Conservation (phyloP, 2,329 filamentous ascomycete genomes). For the Colletotrichum sp. region DNA sequence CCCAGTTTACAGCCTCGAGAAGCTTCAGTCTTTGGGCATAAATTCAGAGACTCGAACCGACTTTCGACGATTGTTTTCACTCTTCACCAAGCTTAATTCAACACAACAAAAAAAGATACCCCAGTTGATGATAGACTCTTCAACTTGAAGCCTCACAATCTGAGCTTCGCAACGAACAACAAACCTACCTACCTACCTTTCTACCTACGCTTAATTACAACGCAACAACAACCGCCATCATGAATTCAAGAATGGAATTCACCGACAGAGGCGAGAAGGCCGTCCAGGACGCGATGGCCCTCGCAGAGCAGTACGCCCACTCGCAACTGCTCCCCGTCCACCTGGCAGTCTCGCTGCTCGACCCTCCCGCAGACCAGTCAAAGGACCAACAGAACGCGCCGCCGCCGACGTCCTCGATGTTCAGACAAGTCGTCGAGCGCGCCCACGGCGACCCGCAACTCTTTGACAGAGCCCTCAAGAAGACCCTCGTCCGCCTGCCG, state of each 20-base stretch:
- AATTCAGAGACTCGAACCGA: neutral
- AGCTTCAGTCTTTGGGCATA: slow-evolving; percentile 6
- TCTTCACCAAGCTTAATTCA: neutral
- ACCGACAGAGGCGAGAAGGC: slow-evolving; percentile 93
- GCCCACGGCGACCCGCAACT: slow-evolving; percentile 92
- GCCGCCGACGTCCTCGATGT: slow-evolving; percentile 74
- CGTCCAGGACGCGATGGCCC: slow-evolving; percentile 83
- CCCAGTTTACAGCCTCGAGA: neutral
- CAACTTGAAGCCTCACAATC: slow-evolving; percentile 15
- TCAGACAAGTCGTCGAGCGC: slow-evolving; percentile 92
- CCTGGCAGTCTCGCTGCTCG: slow-evolving; percentile 82
- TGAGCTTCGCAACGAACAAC: slow-evolving; percentile 12
- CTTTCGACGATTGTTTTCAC: neutral
- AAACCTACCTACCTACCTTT: neutral
- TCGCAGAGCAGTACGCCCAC: slow-evolving; percentile 90
- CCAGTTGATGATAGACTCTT: slow-evolving; percentile 18
- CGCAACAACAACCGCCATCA: slow-evolving; percentile 43
- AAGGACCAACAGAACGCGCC: slow-evolving; percentile 84
- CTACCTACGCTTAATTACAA: slow-evolving; percentile 17
- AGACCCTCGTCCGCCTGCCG: slow-evolving; percentile 85
- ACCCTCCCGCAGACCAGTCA: slow-evolving; percentile 75
- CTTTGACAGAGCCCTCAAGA: slow-evolving; percentile 90
- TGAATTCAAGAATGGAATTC: slow-evolving; percentile 85
- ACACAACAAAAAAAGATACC: slow-evolving; percentile 4
- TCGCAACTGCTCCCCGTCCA: slow-evolving; percentile 90